phyloP scores from a whole-genome alignment of 1,139 yeast species.

The Taiozyma onychis region DNA sequence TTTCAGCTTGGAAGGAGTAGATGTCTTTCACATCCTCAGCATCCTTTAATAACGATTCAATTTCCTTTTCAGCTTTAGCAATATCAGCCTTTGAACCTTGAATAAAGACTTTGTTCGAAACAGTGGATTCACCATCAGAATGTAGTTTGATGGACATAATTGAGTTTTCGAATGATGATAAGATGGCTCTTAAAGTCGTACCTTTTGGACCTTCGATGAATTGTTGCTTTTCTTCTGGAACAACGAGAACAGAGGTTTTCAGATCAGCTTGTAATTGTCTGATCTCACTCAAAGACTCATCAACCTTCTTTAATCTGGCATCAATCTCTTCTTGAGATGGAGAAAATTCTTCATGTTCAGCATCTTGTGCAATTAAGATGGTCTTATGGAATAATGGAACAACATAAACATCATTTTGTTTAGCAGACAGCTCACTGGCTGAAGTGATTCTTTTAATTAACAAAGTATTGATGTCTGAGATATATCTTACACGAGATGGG shows the following conservation, averaged over 20 bases:
- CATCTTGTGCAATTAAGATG: conserved; percentile 42
- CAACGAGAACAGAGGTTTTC: conserved; percentile 42
- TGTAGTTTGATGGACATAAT: conserved; percentile 26
- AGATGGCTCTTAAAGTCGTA: conserved; percentile 48
- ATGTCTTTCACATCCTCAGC: conserved; percentile 57
- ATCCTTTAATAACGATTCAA: conserved; percentile 53
- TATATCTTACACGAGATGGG: conserved; percentile 55
- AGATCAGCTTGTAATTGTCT: conserved; percentile 56
- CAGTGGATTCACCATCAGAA: conserved; percentile 33
- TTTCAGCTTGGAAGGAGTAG: conserved; percentile 48
- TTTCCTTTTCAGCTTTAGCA: conserved; percentile 43
- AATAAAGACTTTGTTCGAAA: conserved; percentile 49
- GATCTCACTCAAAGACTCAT: conserved; percentile 46
- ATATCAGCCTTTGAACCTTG: conserved; percentile 63
- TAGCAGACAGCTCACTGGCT: conserved; percentile 40
- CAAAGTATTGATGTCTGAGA: conserved; percentile 67
- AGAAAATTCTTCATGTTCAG: conserved; percentile 45
- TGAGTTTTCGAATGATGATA: conserved; percentile 32
- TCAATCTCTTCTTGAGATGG: conserved; percentile 44
- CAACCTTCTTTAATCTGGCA: conserved; percentile 42
- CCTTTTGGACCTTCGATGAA: conserved; percentile 52
- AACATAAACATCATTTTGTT: conserved; percentile 45
- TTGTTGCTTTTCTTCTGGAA: conserved; percentile 54
- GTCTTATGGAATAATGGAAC: conserved; percentile 43
- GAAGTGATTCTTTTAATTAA: conserved; percentile 44